Percentiles rank a stretch among this genome's conserved stretches.
These are phyloP conservation scores for Besnoitia besnoiti DNA, from an alignment of 169 alveolate genomes.

Conservation along the genomic window DNA sequence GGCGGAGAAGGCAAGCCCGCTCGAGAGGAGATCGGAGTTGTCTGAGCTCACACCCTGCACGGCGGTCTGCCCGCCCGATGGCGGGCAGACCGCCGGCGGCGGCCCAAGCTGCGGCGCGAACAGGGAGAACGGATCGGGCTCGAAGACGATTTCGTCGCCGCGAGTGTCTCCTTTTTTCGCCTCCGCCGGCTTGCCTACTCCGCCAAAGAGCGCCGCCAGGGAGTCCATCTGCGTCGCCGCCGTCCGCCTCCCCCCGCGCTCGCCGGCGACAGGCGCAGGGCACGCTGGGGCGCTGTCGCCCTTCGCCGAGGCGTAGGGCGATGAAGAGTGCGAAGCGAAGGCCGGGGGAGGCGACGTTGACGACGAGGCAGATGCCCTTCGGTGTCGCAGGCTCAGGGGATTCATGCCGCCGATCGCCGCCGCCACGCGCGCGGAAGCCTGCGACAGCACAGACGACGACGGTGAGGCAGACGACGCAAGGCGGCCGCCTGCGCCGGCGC, in stretches of 20 bases:
- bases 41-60: neutral
- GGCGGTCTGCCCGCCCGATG: neutral
- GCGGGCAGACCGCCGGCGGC: neutral
- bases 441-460: neutral
- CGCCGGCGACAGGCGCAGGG: neutral
- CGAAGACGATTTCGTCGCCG: constrained; percentile 29
- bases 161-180: neutral
- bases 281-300: too few relatives aligned
- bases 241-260: neutral
- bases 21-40: neutral
- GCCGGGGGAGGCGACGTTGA: neutral
- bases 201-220: neutral
- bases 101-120: neutral
- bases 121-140: constrained; percentile 40
- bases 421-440: neutral
- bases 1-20: neutral
- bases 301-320: neutral
- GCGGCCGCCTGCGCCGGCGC: too few relatives aligned
- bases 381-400: neutral
- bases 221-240: too few relatives aligned
- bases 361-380: neutral
- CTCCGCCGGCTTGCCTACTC: neutral
- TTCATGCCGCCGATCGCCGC: neutral
- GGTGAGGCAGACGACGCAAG: neutral
- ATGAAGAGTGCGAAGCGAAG: neutral